Percentiles rank a stretch among this genome's conserved stretches.
Evolutionary conservation across 805 yeast species (phyloP).

Genomic region (Pichia membranifaciens): DNA sequence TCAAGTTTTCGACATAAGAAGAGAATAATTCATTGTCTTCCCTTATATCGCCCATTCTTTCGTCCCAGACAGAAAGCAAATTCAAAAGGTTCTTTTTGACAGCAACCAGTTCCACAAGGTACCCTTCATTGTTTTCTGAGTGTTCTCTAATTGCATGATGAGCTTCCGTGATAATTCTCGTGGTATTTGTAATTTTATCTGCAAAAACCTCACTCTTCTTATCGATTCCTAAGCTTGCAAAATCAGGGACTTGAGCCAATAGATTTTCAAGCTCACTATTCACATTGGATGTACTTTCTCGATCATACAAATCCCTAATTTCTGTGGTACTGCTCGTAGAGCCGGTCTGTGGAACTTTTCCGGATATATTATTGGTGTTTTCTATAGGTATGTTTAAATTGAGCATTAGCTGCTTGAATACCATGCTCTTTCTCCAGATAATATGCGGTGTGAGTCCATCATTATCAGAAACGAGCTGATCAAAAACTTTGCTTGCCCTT

Average conservation of each 20-base stretch:
- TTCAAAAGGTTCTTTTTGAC: conserved; percentile 34
- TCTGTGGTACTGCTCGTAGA: background rate
- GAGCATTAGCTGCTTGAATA: conserved; percentile 57
- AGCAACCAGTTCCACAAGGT: conserved; percentile 20
- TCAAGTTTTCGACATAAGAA: conserved; percentile 79
- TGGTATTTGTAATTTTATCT: conserved; percentile 21
- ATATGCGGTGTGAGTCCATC: conserved; percentile 45
- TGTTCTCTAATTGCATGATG: conserved; percentile 21
- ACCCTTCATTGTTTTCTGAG: conserved; percentile 35
- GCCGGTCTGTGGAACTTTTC: conserved; percentile 39
- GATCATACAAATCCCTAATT: conserved; percentile 14
- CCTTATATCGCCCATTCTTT: conserved; percentile 41
- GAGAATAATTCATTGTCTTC: conserved; percentile 75
- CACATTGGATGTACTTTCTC: conserved; percentile 1
- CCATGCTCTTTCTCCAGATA: conserved; percentile 64
- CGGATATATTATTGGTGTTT: background rate
- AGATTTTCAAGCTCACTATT: conserved; percentile 6
- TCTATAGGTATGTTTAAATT: conserved; percentile 71
- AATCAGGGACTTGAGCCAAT: conserved; percentile 29
- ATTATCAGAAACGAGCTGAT: conserved; percentile 19
- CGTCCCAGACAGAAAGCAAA: conserved; percentile 41
- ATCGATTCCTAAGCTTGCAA: conserved; percentile 18
- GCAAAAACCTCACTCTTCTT: conserved; percentile 25
- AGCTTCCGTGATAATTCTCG: conserved; percentile 12
- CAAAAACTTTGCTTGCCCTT: conserved; percentile 22